A percentile compares a stretch with the other conserved stretches of the same genome.
Evolutionary conservation across 164 flowering plant species (phyloP).

Genomic region (Hamamelis virginiana): DNA sequence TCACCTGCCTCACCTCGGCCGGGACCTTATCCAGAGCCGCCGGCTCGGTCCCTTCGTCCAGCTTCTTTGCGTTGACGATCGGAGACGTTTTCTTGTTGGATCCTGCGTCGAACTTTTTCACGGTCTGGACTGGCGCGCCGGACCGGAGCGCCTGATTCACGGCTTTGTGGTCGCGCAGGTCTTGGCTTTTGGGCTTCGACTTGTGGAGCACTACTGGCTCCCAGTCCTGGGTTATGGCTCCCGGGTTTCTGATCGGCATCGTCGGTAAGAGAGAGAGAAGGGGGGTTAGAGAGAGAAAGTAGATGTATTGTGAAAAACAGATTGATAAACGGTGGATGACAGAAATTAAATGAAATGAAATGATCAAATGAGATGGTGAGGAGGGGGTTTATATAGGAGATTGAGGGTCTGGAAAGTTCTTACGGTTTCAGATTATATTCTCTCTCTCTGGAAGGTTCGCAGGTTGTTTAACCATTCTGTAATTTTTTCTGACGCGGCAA

Average conservation of each 20-base stretch:
- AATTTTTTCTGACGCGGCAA: too few relatives aligned
- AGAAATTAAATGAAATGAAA: too few relatives aligned
- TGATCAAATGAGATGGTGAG: background rate
- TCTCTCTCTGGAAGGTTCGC: too few relatives aligned
- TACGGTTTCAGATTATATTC: background rate
- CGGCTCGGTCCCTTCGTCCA: slow-evolving; percentile 65
- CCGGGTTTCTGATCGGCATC: slow-evolving; percentile 48
- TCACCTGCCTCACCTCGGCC: slow-evolving; percentile 52
- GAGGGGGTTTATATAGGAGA: slow-evolving; percentile 7
- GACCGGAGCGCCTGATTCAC: slow-evolving; percentile 68
- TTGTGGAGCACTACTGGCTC: slow-evolving; percentile 77
- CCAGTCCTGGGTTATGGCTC: slow-evolving; percentile 67
- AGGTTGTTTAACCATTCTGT: too few relatives aligned
- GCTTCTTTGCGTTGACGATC: slow-evolving; percentile 54
- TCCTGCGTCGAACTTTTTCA: slow-evolving; percentile 65
- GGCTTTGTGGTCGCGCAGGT: slow-evolving; percentile 60
- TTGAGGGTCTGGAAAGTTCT: slow-evolving; percentile 27
- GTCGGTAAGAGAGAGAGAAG: background rate
- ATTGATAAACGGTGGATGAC: too few relatives aligned
- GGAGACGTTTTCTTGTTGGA: slow-evolving; percentile 56
- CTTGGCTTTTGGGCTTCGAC: slow-evolving; percentile 45
- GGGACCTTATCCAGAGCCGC: slow-evolving; percentile 49
- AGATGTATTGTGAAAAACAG: background rate
- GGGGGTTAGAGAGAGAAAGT: background rate
- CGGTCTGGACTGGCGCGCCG: slow-evolving; percentile 54